Base-by-base conservation (phyloP, 495 filamentous ascomycete species). In the Penicillium chermesinum region DNA sequence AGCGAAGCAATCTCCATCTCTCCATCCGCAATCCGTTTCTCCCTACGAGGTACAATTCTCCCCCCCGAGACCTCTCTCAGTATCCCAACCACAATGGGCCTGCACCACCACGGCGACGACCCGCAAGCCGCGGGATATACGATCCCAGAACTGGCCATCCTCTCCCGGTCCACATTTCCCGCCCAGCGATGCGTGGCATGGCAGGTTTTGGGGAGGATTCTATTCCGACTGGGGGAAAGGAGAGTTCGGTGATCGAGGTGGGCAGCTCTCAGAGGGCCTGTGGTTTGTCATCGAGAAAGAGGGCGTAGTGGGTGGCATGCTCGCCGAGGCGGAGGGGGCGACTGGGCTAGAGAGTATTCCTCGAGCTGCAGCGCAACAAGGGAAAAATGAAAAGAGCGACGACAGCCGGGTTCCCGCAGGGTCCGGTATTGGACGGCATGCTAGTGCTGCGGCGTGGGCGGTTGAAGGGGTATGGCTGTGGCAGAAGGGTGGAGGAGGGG, bases 91-190 rank as follows among this genome's bases (percentile, higher is more conserved):
- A 83, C 76, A 12, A 76, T 85, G 19, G 93, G 93, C 1, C 75
- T 98, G 33, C 93, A 98, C 65, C 93, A 98, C 64, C 93, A 98
- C 64, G 90, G 83, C 50, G 82, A 94, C 37, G 90, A 94, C 6
- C 93, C 93, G 10, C 88, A 93, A 57, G 88, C 91, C 0, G 93
- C 93, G 0, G 93, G 93, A 0, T 98, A 98, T 63, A 96, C 94
- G 1, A 77, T 98, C 20, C 84, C 85, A 0, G 93, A 98, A 65
- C 75, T 98, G 2, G 86, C 91, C 7, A 79, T 85, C 14, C 72
- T 96, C 30, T 82, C 87, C 17, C 77, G 89, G n/a, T 90, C 85
- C 35, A 78, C 83, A 0, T 89, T 94, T 43, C 80, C 94, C 3
- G 79, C 83, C 1, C 93, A 98, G 69, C 75, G 94, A 1, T 98